These are phyloP conservation scores for Neurospora discreta DNA, from an alignment of 495 filamentous ascomycete species.

Conservation along the genomic window DNA sequence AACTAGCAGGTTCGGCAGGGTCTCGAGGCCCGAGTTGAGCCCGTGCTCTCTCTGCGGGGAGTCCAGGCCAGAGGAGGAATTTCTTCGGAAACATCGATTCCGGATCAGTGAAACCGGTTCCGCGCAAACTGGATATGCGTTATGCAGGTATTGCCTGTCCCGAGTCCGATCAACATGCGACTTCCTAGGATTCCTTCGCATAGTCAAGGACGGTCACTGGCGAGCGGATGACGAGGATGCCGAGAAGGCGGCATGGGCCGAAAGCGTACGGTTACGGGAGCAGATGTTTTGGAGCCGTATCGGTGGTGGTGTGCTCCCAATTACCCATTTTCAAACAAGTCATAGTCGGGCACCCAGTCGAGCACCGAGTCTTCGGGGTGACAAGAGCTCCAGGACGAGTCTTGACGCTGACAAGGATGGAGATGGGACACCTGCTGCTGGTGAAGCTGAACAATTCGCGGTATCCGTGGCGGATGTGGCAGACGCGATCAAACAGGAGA, in stretches of 20 bases:
- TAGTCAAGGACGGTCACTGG: constrained; percentile 84
- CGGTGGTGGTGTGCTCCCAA: constrained; percentile 76
- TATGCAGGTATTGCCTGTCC: constrained; percentile 77
- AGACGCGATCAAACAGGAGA: neutral
- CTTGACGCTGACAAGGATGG: constrained; percentile 8
- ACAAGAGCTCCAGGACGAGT: constrained; percentile 19
- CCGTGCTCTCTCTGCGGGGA: constrained; percentile 89
- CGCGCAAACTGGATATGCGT: constrained; percentile 69
- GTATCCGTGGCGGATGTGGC: neutral
- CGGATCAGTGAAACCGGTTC: constrained; percentile 74
- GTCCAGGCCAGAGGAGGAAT: constrained; percentile 51
- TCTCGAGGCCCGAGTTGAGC: constrained; percentile 48
- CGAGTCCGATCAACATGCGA: constrained; percentile 84
- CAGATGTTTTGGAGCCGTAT: constrained; percentile 94
- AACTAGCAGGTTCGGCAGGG: constrained; percentile 30
- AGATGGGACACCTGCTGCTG: neutral
- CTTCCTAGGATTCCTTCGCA: constrained; percentile 78
- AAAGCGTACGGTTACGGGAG: constrained; percentile 77
- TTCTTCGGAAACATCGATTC: constrained; percentile 78
- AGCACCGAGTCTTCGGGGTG: constrained; percentile 15
- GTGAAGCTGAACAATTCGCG: neutral
- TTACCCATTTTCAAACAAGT: constrained; percentile 15
- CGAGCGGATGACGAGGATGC: constrained; percentile 66
- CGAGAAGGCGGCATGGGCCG: constrained; percentile 81
- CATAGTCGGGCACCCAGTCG: constrained; percentile 8